Base-by-base conservation (phyloP, 1,284 basidiomycete genomes). In the Ustilago sp. region DNA sequence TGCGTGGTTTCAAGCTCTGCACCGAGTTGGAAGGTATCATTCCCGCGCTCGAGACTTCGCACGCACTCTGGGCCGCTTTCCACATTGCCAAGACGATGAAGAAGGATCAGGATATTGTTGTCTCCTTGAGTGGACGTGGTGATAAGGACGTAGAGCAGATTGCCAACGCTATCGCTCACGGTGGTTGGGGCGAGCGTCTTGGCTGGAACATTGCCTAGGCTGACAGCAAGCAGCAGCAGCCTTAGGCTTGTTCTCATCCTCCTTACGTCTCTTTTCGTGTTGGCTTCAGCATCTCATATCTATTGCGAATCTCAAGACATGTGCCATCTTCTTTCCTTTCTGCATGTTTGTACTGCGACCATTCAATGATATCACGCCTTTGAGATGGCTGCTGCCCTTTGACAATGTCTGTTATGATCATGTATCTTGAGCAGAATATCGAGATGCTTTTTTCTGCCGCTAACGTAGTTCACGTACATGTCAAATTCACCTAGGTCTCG, bases 1-100 rank as follows among this genome's bases (percentile, higher is more conserved):
- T 99, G 39, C 89, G 93, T 48, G 97, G 94, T 0, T 99, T 99
- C 90, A 90, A 94, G 77, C 89, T 94, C 87, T 90, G 92, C 82
- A 97, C 94, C 0, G 93, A 99, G 87, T 87, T 91, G 31, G 97
- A 99, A 88, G 97, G 97, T 38, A 99, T 99, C 85, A 98, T 99
- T 83, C 97, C 96, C 35, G 94, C 97, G 28, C 89, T 99, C 66
- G 97, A 99, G 87, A 95, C 94, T 1, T 92, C 93, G 28, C 97
- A 99, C 87, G 97, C 95, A 12, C 90, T 99, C 82, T 98, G 95
- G 94, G 92, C 92, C 54, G 94, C 93, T 31, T 90, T 97, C 60
- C 89, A 92, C 60, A 87, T 94, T 36, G 96, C 97, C 6, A 94
- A 93, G 88, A 92, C 90, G 2, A 87, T 99, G 85, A 89, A 92